Percentiles rank a stretch among this genome's conserved stretches.
These are phyloP conservation scores for Coemansia sp. DNA, from an alignment of 192 early-diverging fungal species.

Conservation along the genomic window DNA sequence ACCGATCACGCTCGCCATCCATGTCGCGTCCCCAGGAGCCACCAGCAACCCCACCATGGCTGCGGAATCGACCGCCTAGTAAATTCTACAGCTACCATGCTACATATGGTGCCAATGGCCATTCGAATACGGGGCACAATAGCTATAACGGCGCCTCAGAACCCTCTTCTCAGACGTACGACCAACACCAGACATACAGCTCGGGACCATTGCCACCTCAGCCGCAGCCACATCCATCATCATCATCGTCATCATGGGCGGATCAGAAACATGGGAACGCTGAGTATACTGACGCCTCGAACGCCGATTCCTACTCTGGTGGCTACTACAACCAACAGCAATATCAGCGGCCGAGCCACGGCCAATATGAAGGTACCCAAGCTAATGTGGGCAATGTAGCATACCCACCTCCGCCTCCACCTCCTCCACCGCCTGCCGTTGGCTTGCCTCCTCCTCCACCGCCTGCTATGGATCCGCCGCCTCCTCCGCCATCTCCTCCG, in stretches of 20 bases:
- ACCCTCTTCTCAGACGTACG: slow-evolving; percentile 6
- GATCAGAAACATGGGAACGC: background rate
- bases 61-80: slow-evolving; percentile 23
- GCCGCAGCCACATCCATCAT: slow-evolving; percentile 5
- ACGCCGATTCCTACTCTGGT: background rate
- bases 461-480: slow-evolving; percentile 12
- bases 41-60: slow-evolving; percentile 44
- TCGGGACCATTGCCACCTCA: background rate
- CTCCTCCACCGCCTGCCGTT: slow-evolving; percentile 8
- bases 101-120: slow-evolving; percentile 5
- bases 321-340: slow-evolving; percentile 6
- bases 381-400: background rate
- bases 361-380: slow-evolving; percentile 3
- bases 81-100: slow-evolving; percentile 25
- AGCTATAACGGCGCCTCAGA: background rate
- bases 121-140: slow-evolving; percentile 1
- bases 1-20: slow-evolving; percentile 26
- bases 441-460: slow-evolving; percentile 10
- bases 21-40: slow-evolving; percentile 20
- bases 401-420: slow-evolving; percentile 6
- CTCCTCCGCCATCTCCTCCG: slow-evolving; percentile 13
- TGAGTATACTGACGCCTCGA: background rate
- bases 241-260: background rate
- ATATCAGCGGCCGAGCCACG: background rate
- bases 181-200: background rate